Evolutionary conservation across 306 rosid genomes (phyloP), one percentile per base, ranked within the genome.

Genomic region (Herpetospermum pedunculosum): DNA sequence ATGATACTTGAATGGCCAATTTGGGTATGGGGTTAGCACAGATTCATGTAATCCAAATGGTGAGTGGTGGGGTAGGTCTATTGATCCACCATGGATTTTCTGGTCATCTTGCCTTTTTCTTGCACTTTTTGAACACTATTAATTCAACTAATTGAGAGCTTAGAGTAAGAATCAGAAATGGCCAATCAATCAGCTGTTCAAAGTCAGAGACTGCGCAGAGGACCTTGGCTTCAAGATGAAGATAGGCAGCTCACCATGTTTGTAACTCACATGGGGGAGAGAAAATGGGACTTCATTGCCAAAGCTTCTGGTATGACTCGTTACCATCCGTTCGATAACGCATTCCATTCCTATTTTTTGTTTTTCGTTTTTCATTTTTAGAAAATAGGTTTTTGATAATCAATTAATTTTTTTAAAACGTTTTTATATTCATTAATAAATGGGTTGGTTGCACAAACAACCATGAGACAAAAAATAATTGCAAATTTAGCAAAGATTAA

Each of bases 241-340:
- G 97, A 92, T 70, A 84, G 87, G 32, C 83, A 60, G 78, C 90
- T 89, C 75, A 80, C 77, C 2, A 76, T 57, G 72, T 85, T 73
- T 49, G 89, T 89, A 38, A 37, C 82, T 4, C 83, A 79, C 40
- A 77, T 86, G 54, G 98, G 95, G 29, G 88, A 60, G 60, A 49
- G 84, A 38, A 84, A 82, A 52, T 92, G 96, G 95, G 96, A 89
- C 68, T 80, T 86, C 29, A 81, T 92, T 25, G 96, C 90, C 35
- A 86, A 84, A 76, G 87, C 84, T 38, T 83, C 97, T 19, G 97
- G 92, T 89, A 81, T 60, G 18, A n/a, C n/a, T n/a, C n/a, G n/a
- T n/a, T n/a, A n/a, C n/a, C n/a, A n/a, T n/a, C n/a, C n/a, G n/a
- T n/a, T n/a, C n/a, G n/a, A n/a, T n/a, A n/a, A n/a, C n/a, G n/a